Base-by-base conservation (phyloP, 495 filamentous ascomycete genomes). In the Podospora sp. region DNA sequence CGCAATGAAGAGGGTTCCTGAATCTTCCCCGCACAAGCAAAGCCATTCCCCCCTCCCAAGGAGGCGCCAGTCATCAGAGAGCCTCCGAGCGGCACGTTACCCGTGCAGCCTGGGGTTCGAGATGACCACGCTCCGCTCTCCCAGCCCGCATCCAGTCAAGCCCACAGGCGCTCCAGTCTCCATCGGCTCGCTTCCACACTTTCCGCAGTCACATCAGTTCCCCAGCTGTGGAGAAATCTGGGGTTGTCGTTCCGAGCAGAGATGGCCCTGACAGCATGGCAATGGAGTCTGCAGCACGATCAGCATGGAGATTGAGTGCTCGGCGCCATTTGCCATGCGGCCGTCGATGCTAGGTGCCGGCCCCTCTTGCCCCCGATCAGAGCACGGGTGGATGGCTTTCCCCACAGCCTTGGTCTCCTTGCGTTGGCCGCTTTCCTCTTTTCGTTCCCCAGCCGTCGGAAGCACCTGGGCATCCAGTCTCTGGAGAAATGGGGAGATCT, bases 161-260 rank as follows among this genome's bases (percentile, higher is more conserved):
- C n/a, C 20, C 52, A 55, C 52, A 55, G 16, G 24, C 52, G 24
- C 52, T 24, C 40, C 52, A 55, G 24, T 20, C 24, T 27, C 56
- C 56, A 33, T 59, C 56, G 25, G 56, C 56, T 59, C 56, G 56
- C 56, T 59, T 59, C 56, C 56, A 59, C 26, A 59, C 22, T 29
- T 55, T 55, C 52, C 24, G 24, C 20, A 24, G 24, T 55, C 3
- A 2, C 52, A 55, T 55, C 25, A 6, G 7, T 55, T 29, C 27
- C 26, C 26, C 57, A 60, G 25, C 14, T 40, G 57, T 33, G 29
- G 57, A 36, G 25, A 60, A 58, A 60, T 16, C 25, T 36, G 25
- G 57, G 57, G 25, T 9, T 24, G 20, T 55, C 52, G 14, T 4
- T 8, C 7, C 14, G 21, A 4, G 22, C 20, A 22, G 8, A 55